Base-by-base conservation (phyloP, 2,329 filamentous ascomycete species). In the Cryphonectria naterciae region DNA sequence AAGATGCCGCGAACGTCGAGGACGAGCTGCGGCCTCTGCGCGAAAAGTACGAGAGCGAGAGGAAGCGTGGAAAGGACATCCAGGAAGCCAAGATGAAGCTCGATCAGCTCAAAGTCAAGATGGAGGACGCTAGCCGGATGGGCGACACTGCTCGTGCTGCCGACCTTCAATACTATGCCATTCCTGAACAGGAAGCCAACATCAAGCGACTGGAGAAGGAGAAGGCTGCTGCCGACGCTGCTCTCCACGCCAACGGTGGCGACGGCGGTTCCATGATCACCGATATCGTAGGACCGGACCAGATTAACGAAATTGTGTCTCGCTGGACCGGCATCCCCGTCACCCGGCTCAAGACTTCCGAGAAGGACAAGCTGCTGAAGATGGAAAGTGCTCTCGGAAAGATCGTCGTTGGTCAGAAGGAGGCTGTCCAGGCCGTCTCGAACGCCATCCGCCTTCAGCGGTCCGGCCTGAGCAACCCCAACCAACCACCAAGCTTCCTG, bases 251-350 rank as follows among this genome's bases (percentile, higher is more conserved):
- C 7, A 80, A 79, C 13, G 83, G 83, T 41, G 82, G 83, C 39
- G 93, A 92, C 49, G 81, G 85, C 4, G 88, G 90, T 68, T 89
- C 93, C 35, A 91, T 98, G 80, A 88, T 98, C 68, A 97, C 95
- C 3, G 96, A 99, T 79, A 89, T 96, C 63, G 96, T 99, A 75
- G 96, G 96, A 7, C 94, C 95, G 15, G 96, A 99, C 74, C 95
- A 99, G 81, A 99, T 99, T 86, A 98, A 99, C 80, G 95, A 98
- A 79, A 99, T 99, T 73, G 96, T 99, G 68, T 92, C 93, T 68
- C 91, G 94, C 73, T 98, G 95, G 93, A 99, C 96, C n/a, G 96
- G 96, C 74, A 99, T 99, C 76, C 96, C 96, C 1, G 94, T 99
- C 71, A 98, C 94, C 5, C 88, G 95, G 73, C 90, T 99, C 56